phyloP scores from a whole-genome alignment of 352 stramenopile genomes.

The Pythium rhizo-oryzae region DNA sequence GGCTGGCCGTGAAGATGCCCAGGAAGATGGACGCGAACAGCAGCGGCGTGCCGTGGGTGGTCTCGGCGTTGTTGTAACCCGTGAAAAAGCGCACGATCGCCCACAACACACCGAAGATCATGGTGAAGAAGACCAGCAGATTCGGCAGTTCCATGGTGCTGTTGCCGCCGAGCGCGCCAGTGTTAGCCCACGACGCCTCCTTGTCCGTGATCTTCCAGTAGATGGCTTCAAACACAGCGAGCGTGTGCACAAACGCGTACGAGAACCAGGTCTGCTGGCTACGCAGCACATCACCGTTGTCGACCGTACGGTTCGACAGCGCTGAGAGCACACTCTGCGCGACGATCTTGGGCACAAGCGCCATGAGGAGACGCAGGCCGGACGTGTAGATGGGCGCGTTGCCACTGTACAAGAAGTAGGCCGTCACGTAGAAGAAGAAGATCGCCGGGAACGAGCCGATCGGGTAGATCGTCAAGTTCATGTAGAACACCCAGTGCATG shows the following conservation, averaged over 20 bases:
- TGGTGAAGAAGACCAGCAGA: slow-evolving; percentile 75
- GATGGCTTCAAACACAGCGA: slow-evolving; percentile 70
- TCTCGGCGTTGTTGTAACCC: slow-evolving; percentile 76
- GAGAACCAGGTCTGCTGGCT: slow-evolving; percentile 85
- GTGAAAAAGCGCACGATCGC: slow-evolving; percentile 78
- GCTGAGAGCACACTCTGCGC: slow-evolving; percentile 73
- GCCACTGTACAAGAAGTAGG: slow-evolving; percentile 84
- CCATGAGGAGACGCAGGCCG: slow-evolving; percentile 68
- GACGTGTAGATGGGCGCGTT: slow-evolving; percentile 84
- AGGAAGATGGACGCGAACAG: slow-evolving; percentile 78
- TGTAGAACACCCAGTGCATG: slow-evolving; percentile 79
- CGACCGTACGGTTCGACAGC: slow-evolving; percentile 78
- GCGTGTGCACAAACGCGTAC: slow-evolving; percentile 82
- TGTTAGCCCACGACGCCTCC: slow-evolving; percentile 82
- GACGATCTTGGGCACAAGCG: slow-evolving; percentile 78
- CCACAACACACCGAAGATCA: slow-evolving; percentile 67
- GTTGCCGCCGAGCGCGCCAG: slow-evolving; percentile 57
- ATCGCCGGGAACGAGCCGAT: slow-evolving; percentile 77
- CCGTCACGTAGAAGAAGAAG: slow-evolving; percentile 84
- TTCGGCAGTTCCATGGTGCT: slow-evolving; percentile 64
- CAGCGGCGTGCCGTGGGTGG: slow-evolving; percentile 68
- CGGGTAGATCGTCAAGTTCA: slow-evolving; percentile 83
- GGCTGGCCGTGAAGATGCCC: slow-evolving; percentile 77
- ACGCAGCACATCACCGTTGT: slow-evolving; percentile 85
- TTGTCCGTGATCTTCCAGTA: slow-evolving; percentile 86